Conservation (phyloP, 1,139 yeast genomes). For the Candida sp. region DNA sequence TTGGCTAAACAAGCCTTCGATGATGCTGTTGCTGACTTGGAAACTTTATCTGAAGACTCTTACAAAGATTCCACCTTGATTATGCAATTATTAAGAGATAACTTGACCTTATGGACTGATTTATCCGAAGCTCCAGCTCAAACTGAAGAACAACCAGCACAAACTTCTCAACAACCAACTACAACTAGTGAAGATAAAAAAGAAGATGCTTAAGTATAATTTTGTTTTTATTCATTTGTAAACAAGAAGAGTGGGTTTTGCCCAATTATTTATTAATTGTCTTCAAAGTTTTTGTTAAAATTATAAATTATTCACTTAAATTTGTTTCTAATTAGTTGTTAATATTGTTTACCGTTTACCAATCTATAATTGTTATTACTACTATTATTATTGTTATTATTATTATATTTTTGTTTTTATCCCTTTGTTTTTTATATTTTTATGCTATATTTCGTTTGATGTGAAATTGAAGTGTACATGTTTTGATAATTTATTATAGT, state of each 20-base stretch:
- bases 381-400: not conserved
- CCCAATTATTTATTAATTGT: too few relatives aligned
- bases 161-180: constrained; percentile 16
- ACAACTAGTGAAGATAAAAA: constrained; percentile 26
- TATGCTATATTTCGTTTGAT: constrained; percentile 4
- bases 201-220: constrained; percentile 17
- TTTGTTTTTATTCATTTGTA: constrained; percentile 4
- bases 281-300: constrained; percentile 5
- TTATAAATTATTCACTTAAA: constrained; percentile 3
- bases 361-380: not conserved
- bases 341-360: constrained; percentile 4
- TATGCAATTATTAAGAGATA: constrained; percentile 98
- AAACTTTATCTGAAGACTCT: constrained; percentile 95
- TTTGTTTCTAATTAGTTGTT: constrained; percentile 3
- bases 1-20: constrained; percentile 99
- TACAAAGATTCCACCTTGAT: constrained; percentile 97
- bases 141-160: constrained; percentile 43
- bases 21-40: constrained; percentile 98
- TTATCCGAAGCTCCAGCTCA: constrained; percentile 84
- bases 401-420: constrained; percentile 1
- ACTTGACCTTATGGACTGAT: constrained; percentile 98
- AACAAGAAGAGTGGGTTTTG: not conserved
- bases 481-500: constrained; percentile 1
- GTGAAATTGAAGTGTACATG: constrained; percentile 1
- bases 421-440: not conserved